These are phyloP conservation scores for Ambrosia hybrid DNA, from an alignment of 140 eudicot species.

Conservation along the genomic window DNA sequence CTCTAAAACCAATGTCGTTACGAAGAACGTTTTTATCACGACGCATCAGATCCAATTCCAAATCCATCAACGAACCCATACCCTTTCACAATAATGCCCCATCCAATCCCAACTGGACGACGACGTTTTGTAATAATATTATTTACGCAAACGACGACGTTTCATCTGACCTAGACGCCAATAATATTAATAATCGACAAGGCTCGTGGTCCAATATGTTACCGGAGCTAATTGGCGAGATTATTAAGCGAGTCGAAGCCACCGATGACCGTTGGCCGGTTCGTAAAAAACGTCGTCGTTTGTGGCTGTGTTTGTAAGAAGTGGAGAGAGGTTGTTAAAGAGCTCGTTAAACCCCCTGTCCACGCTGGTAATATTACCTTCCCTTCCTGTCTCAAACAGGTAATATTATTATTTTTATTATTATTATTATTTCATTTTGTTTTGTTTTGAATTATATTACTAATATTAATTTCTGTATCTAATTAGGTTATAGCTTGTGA, in stretches of 20 bases:
- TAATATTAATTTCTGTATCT: too few species aligned
- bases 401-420: slow-evolving; percentile 8
- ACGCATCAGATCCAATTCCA: slow-evolving; percentile 45
- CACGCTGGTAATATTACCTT: slow-evolving; percentile 68
- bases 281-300: slow-evolving; percentile 73
- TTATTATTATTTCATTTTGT: too few species aligned
- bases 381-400: slow-evolving; percentile 92
- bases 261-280: slow-evolving; percentile 74
- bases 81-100: slow-evolving; percentile 14
- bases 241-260: slow-evolving; percentile 72
- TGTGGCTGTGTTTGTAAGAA: slow-evolving; percentile 82
- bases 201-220: slow-evolving; percentile 65
- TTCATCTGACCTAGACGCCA: slow-evolving; percentile 16
- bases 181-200: slow-evolving; percentile 7
- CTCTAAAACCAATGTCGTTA: slow-evolving; percentile 38
- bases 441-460: neutral
- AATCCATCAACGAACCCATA: slow-evolving; percentile 32
- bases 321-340: slow-evolving; percentile 74
- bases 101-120: neutral
- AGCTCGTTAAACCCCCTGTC: slow-evolving; percentile 49
- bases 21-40: slow-evolving; percentile 51
- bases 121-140: neutral
- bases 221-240: slow-evolving; percentile 92
- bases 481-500: neutral
- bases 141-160: slow-evolving; percentile 29